Conservation (phyloP, 805 yeast genomes). For the Vanderwaltozyma verrucispora region DNA sequence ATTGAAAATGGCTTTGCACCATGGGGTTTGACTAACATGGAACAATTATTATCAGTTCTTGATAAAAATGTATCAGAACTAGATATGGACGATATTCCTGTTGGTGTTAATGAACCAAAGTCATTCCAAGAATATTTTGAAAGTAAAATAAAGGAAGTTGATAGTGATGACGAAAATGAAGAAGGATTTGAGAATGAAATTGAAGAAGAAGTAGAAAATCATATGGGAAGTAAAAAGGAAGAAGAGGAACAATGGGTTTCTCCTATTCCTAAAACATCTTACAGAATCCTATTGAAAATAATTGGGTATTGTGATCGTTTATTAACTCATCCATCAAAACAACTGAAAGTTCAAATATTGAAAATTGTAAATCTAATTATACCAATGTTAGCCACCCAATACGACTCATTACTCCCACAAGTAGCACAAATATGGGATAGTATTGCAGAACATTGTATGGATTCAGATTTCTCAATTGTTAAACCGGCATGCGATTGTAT, state of each 20-base stretch:
- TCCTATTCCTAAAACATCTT: slow-evolving; percentile 51
- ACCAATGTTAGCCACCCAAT: slow-evolving; percentile 44
- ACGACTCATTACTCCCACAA: slow-evolving; percentile 23
- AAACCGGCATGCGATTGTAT: slow-evolving; percentile 18
- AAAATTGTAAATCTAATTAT: slow-evolving; percentile 35
- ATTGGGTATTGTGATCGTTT: slow-evolving; percentile 59
- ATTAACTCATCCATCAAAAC: slow-evolving; percentile 54
- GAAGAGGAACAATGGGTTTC: slow-evolving; percentile 50
- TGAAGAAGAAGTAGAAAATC: slow-evolving; percentile 11
- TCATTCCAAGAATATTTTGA: slow-evolving; percentile 29
- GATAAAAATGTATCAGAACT: slow-evolving; percentile 24
- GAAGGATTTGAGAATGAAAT: slow-evolving; percentile 10
- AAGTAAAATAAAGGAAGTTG: slow-evolving; percentile 26
- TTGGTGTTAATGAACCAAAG: slow-evolving; percentile 23
- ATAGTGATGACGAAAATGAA: slow-evolving; percentile 30
- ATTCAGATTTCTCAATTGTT: slow-evolving; percentile 16
- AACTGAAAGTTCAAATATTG: slow-evolving; percentile 47
- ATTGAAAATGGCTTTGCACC: slow-evolving; percentile 33
- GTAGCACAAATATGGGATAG: slow-evolving; percentile 25
- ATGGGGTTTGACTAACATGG: slow-evolving; percentile 46
- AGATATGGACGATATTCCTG: slow-evolving; percentile 5
- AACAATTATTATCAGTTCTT: slow-evolving; percentile 37
- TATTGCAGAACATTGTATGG: slow-evolving; percentile 12
- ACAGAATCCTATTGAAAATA: slow-evolving; percentile 49
- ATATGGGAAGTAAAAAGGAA: slow-evolving; percentile 2